These are phyloP conservation scores for Claviceps paspali DNA, from an alignment of 2,329 filamentous ascomycete genomes.

Conservation along the genomic window DNA sequence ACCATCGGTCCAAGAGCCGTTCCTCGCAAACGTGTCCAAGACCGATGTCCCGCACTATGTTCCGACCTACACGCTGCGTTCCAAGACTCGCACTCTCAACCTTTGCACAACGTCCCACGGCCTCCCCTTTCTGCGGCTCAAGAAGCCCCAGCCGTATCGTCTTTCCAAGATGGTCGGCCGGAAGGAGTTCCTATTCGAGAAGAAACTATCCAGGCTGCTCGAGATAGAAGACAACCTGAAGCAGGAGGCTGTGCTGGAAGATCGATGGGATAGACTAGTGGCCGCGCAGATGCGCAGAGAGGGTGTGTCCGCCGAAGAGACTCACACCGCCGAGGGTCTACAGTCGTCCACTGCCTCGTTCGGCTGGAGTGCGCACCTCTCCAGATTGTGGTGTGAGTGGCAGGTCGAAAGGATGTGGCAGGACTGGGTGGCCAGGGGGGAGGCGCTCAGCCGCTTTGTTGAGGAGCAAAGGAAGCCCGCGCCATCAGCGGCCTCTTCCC, in stretches of 20 bases:
- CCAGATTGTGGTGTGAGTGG: constrained; percentile 16
- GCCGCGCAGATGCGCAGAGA: constrained; percentile 10
- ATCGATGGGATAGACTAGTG: constrained; percentile 32
- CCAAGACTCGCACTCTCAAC: constrained; percentile 34
- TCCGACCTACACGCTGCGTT: constrained; percentile 25
- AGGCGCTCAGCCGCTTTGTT: constrained; percentile 25
- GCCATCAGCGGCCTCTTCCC: constrained; percentile 5
- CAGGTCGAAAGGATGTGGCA: constrained; percentile 17
- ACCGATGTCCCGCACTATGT: constrained; percentile 31
- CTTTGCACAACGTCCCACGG: constrained; percentile 36
- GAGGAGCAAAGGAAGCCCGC: constrained; percentile 21
- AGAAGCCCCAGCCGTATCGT: constrained; percentile 46
- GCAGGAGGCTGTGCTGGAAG: constrained; percentile 22
- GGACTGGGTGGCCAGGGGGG: constrained; percentile 26
- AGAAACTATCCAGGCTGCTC: constrained; percentile 22
- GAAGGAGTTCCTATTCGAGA: constrained; percentile 29
- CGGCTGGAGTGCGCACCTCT: constrained; percentile 15
- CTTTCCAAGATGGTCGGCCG: constrained; percentile 43
- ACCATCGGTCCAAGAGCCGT: constrained; percentile 12
- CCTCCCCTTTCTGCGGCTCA: constrained; percentile 49
- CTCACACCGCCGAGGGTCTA: neutral
- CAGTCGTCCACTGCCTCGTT: constrained; percentile 13
- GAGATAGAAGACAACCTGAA: constrained; percentile 23
- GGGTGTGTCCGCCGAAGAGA: neutral
- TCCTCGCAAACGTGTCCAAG: constrained; percentile 19